Conservation (phyloP, 2,329 filamentous ascomycete species). For the Nothopassalora personata region DNA sequence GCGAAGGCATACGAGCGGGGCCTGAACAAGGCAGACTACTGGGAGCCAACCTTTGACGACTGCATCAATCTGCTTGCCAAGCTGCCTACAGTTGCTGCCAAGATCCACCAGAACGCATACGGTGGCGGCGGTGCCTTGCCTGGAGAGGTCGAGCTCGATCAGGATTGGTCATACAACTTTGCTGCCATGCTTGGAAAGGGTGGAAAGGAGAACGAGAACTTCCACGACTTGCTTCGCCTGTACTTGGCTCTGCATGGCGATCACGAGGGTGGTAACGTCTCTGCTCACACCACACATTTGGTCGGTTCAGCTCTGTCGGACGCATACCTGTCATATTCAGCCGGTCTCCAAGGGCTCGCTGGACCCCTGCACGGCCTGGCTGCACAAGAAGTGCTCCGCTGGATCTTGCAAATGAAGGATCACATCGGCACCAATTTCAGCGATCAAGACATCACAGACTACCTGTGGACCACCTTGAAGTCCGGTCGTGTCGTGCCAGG, state of each 20-base stretch:
- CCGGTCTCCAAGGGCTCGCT: constrained; percentile 88
- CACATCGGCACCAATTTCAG: constrained; percentile 72
- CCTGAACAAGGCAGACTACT: constrained; percentile 93
- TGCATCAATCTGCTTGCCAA: constrained; percentile 90
- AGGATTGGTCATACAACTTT: constrained; percentile 99
- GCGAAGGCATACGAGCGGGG: constrained; percentile 89
- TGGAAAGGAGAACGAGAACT: constrained; percentile 80
- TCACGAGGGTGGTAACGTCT: constrained; percentile 97
- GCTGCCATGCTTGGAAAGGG: constrained; percentile 91
- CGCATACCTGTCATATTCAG: constrained; percentile 92
- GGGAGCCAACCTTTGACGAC: constrained; percentile 97
- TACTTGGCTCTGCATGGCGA: constrained; percentile 97
- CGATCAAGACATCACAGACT: constrained; percentile 76
- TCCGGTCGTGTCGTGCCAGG: constrained; percentile 91
- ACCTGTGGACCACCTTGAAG: constrained; percentile 89
- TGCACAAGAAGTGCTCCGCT: constrained; percentile 93
- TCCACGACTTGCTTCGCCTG: constrained; percentile 88
- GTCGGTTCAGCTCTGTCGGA: constrained; percentile 93
- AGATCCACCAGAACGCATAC: constrained; percentile 94
- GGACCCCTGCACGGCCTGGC: constrained; percentile 91
- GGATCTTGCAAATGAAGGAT: constrained; percentile 94
- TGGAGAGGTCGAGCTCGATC: constrained; percentile 68
- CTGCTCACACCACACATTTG: constrained; percentile 88
- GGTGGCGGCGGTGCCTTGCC: constrained; percentile 67
- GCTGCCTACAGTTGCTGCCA: constrained; percentile 91